Evolutionary conservation across 805 yeast genomes (phyloP), one percentile per base, ranked within the genome.

Genomic region (Naumovozyma baii): DNA sequence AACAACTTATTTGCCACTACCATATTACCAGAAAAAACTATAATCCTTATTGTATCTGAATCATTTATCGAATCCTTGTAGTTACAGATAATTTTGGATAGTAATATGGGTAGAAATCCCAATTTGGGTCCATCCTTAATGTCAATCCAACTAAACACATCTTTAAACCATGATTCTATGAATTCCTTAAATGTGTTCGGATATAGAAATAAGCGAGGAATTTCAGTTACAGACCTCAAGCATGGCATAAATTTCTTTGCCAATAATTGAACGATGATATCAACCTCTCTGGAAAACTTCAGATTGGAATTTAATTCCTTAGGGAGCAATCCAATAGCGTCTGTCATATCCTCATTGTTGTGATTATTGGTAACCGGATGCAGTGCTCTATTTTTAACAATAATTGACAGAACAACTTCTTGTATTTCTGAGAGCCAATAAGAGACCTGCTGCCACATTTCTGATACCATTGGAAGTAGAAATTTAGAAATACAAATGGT

Each of bases 1-100:
- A 76, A 61, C 39, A 76, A 57, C 50, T 75, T 75, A 48, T 76
- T 77, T 1, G 81, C 79, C 8, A 76, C 78, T 5, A 70, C 70
- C 28, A 77, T 74, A 49, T 76, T 76, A 13, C 77, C 72, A 0
- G 82, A 75, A 71, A 75, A 67, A 3, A 76, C 63, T 1, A 75
- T 75, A 1, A 76, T 63, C 33, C 80, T 62, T 5, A 72, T 63
- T n/a, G 67, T 54, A 32, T 64, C 69, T 17, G 49, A 40, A 8
- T 45, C 39, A 25, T 53, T 53, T 2, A 46, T 36, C 3, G 49
- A 40, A 10, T 51, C 48, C 13, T 46, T 48, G 20, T 48, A 56
- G 28, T 55, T 56, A 18, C 55, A 47, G 1, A 57, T 39, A 3
- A 57, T 37, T 25, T 53, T 54, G 3, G 63, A 57, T 31, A 59